These are phyloP conservation scores for Hymenoscyphus repandus DNA, from an alignment of 2,329 filamentous ascomycete species.

Conservation along the genomic window DNA sequence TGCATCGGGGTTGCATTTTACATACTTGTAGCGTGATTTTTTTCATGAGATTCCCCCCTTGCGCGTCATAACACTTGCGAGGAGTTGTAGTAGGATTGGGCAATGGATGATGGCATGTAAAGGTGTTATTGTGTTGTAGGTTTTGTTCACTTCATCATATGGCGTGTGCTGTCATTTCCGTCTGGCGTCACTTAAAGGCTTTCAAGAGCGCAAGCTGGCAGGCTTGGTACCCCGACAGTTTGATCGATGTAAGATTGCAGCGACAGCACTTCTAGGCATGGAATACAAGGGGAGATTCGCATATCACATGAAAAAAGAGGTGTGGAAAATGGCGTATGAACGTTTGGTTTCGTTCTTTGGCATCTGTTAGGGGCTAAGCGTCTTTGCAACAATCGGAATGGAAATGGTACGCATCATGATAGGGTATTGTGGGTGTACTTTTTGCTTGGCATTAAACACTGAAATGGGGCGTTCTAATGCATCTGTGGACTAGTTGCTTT, in stretches of 20 bases:
- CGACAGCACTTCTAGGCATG: conserved; percentile 19
- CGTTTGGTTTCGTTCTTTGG: conserved; percentile 14
- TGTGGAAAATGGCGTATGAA: conserved; percentile 25
- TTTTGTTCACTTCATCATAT: conserved; percentile 15
- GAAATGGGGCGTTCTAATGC: conserved; percentile 12
- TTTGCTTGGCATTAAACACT: conserved; percentile 19
- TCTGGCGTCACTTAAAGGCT: conserved; percentile 24
- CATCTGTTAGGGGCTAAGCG: conserved; percentile 15
- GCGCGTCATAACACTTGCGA: conserved; percentile 28
- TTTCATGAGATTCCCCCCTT: conserved; percentile 32
- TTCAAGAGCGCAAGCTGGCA: conserved; percentile 28
- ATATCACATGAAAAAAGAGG: conserved; percentile 23
- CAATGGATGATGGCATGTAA: conserved; percentile 26
- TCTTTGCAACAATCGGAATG: conserved; percentile 4
- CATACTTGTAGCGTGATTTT: conserved; percentile 28
- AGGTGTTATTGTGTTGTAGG: conserved; percentile 21
- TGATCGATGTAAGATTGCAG: conserved; percentile 22
- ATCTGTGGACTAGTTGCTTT: conserved; percentile 18
- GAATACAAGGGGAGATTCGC: conserved; percentile 17
- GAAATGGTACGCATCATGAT: conserved; percentile 19
- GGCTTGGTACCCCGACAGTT: conserved; percentile 21
- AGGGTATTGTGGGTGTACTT: conserved; percentile 10
- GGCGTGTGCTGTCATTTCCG: conserved; percentile 25
- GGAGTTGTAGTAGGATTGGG: conserved; percentile 28
- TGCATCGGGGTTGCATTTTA: conserved; percentile 29